phyloP scores from a whole-genome alignment of 1,139 yeast genomes.

The Yamadazyma dushanensis region DNA sequence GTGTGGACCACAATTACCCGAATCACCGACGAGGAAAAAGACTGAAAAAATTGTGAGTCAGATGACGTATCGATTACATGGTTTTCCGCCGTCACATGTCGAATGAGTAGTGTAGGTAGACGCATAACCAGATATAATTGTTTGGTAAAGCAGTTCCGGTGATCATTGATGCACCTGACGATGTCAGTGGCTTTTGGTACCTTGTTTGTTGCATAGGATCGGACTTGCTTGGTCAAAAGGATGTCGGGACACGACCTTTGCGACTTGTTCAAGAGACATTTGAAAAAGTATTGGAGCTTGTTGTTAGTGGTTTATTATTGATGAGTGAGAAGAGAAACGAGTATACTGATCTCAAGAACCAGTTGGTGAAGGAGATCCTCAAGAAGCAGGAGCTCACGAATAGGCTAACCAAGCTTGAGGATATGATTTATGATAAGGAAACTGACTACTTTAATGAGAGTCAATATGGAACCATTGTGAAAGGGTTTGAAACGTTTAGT shows the following conservation, averaged over 20 bases:
- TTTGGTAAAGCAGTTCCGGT: neutral
- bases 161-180: neutral
- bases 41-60: conserved; percentile 4
- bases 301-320: neutral
- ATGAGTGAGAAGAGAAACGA: conserved; percentile 24
- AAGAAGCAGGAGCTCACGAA: conserved; percentile 67
- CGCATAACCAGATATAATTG: no score
- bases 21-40: conserved; percentile 4
- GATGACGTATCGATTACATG: no score
- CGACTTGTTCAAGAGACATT: neutral
- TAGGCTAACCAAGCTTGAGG: conserved; percentile 65
- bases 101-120: no score
- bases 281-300: neutral
- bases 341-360: conserved; percentile 67
- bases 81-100: no score
- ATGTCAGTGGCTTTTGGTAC: conserved; percentile 1
- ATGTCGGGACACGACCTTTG: neutral
- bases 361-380: conserved; percentile 63
- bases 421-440: conserved; percentile 79
- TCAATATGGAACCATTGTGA: conserved; percentile 76
- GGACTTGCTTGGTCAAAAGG: conserved; percentile 3
- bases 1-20: conserved; percentile 14
- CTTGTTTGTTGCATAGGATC: conserved; percentile 6
- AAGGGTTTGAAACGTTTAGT: conserved; percentile 83
- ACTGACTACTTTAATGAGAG: conserved; percentile 72